Evolutionary conservation across 2,329 filamentous ascomycete genomes (phyloP).

Genomic region (Neodidymelliopsis sp.): DNA sequence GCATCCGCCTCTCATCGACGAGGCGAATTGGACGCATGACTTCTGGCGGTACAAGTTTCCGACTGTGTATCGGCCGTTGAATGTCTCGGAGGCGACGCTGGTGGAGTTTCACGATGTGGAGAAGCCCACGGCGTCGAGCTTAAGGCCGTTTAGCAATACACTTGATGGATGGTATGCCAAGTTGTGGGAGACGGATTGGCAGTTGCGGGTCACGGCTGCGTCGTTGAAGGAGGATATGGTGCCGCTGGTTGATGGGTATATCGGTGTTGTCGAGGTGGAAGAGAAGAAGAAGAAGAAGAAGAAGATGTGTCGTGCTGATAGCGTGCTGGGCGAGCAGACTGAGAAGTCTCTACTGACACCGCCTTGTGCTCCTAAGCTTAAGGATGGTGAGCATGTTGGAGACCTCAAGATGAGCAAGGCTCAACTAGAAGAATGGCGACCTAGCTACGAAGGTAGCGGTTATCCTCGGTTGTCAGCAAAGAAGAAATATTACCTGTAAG

Average conservation of each 20-base stretch:
- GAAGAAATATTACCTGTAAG: too few species aligned
- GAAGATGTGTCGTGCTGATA: not conserved
- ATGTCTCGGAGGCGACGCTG: not conserved
- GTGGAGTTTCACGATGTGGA: not conserved
- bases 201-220: not conserved
- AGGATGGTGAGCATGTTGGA: too few species aligned
- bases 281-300: not conserved
- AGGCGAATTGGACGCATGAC: not conserved
- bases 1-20: not conserved
- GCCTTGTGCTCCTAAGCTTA: too few species aligned
- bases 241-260: not conserved
- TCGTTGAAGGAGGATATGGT: not conserved
- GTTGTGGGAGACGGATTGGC: not conserved
- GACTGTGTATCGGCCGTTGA: constrained; percentile 1
- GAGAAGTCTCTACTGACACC: too few species aligned
- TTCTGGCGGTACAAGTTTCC: not conserved
- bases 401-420: too few species aligned
- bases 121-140: not conserved
- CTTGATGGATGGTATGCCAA: constrained; percentile 1
- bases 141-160: not conserved
- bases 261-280: not conserved
- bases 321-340: not conserved
- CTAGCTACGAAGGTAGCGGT: too few species aligned
- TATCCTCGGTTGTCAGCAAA: too few species aligned
- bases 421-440: too few species aligned